Evolutionary conservation across 139 green algal genomes (phyloP), one percentile per base, ranked within the genome.

Genomic region (Pseudopediastrum boryanum): DNA sequence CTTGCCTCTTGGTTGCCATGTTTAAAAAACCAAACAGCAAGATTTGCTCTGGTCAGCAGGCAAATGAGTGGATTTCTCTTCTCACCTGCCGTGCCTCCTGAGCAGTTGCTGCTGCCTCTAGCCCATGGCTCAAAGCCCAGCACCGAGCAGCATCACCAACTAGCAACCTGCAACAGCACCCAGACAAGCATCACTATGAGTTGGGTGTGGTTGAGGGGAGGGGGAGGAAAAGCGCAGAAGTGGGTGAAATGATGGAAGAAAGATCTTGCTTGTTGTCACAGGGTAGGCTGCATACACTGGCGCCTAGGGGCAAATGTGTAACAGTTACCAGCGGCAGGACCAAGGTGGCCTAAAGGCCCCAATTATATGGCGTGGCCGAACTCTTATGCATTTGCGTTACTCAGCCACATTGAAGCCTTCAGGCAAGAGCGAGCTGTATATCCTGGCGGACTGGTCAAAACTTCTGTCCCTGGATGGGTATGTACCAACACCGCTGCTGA

Each of bases 131-230:
- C 13, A 82, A 48, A 0, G 93, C 90, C 89, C 94, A 97, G 9
- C 52, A 27, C 2, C 85, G 42, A 0, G 86, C 93, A 16, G 71
- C 80, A 42, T 94, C 87, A 0, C 92, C 93, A 12, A 81, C 92
- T 48, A 96, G 78, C 38, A 96, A 82, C 71, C 91, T 95, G 85
- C 48, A 78, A 4, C 27, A 76, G 36, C 54, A 65, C 44, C 35
- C 35, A 21, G 8, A 70, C 10, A n/a, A 50, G 64, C 2, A 19
- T 27, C 48, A 58, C 19, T 19, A 19, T 19, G 48, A 27, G 16
- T 58, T 58, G 19, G 48, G 16, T 58, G 54, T 13, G 54, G n/a
- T 25, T 64, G 31, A 6, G 10, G 54, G 7, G n/a, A 76, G 31
- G 3, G 12, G 68, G 21, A 43, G 68, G 19, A 48, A 39, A 31